phyloP scores from a whole-genome alignment of 1,284 basidiomycete genomes.

The Puccinia triticina region DNA sequence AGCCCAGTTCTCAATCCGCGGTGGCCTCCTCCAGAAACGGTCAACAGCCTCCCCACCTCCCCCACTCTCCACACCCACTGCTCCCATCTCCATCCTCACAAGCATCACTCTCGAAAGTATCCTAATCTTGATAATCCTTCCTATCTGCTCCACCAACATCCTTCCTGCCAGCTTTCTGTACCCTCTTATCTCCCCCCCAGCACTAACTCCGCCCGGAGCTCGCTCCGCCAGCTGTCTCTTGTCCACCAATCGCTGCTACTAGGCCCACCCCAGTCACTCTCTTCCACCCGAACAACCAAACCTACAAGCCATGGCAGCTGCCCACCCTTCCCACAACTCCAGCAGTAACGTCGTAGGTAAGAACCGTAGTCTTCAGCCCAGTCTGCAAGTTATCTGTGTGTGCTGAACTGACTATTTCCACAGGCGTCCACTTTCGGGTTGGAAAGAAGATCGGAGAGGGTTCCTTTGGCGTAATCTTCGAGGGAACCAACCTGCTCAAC shows the following conservation, averaged over 20 bases:
- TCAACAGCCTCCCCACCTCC: neutral
- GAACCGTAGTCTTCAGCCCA: neutral
- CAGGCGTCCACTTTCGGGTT: constrained; percentile 77
- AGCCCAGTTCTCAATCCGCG: neutral
- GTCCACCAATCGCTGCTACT: neutral
- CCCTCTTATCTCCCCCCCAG: neutral
- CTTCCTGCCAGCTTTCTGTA: neutral
- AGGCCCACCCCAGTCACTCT: neutral
- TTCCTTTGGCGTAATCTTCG: constrained; percentile 47
- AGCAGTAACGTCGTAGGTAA: constrained; percentile 60
- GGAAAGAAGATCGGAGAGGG: constrained; percentile 77
- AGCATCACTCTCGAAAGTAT: neutral
- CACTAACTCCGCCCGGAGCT: neutral
- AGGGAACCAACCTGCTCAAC: constrained; percentile 91
- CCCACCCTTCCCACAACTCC: constrained; percentile 57
- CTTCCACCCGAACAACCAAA: constrained; percentile 1
- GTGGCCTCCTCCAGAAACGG: neutral
- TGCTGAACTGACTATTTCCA: neutral
- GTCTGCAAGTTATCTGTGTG: neutral
- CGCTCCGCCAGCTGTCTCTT: neutral
- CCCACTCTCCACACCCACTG: neutral
- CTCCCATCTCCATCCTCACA: neutral
- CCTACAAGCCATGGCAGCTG: constrained; percentile 55
- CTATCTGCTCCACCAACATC: too few species aligned
- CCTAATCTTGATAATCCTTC: too few species aligned